A percentile compares a stretch with the other conserved stretches of the same genome.
Conservation (phyloP, 108 stramenopile genomes). For the Chaetoceros tenuissimus region DNA sequence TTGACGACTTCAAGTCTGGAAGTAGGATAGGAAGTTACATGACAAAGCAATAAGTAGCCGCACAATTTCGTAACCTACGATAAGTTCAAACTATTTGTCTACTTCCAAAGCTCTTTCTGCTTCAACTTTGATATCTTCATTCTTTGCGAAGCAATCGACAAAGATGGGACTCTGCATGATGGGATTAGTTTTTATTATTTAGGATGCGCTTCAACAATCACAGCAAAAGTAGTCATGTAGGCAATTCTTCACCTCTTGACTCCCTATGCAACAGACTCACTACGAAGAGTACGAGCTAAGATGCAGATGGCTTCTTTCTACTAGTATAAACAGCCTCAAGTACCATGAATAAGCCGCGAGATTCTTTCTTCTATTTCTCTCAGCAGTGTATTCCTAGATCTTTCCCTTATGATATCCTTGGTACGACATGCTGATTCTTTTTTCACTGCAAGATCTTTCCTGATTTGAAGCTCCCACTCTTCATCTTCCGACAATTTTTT, state of each 20-base stretch:
- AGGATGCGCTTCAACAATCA: slow-evolving; percentile 44
- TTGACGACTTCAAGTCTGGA: slow-evolving; percentile 41
- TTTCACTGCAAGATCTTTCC: slow-evolving; percentile 73
- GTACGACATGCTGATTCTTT: slow-evolving; percentile 13
- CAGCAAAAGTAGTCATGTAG: slow-evolving; percentile 58
- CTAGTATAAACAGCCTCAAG: slow-evolving; percentile 60
- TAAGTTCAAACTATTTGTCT: slow-evolving; percentile 24
- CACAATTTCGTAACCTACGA: slow-evolving; percentile 26
- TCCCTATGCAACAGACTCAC: slow-evolving; percentile 70
- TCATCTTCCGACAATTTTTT: slow-evolving; percentile 48
- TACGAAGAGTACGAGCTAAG: slow-evolving; percentile 58
- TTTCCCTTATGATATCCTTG: slow-evolving; percentile 37
- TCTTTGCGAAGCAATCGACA: slow-evolving; percentile 67
- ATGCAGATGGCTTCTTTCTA: slow-evolving; percentile 15
- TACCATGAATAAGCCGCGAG: slow-evolving; percentile 38
- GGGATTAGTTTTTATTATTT: slow-evolving; percentile 68
- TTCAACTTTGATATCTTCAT: slow-evolving; percentile 43
- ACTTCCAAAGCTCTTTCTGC: slow-evolving; percentile 62
- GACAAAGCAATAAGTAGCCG: slow-evolving; percentile 65
- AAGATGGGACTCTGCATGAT: slow-evolving; percentile 78
- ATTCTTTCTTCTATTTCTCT: slow-evolving; percentile 19
- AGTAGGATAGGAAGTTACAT: slow-evolving; percentile 72
- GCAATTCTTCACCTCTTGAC: slow-evolving; percentile 54
- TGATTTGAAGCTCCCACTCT: slow-evolving; percentile 85
- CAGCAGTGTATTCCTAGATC: slow-evolving; percentile 38